phyloP scores from a whole-genome alignment of 1,284 basidiomycete genomes.

The Boletellus deceptivus region DNA sequence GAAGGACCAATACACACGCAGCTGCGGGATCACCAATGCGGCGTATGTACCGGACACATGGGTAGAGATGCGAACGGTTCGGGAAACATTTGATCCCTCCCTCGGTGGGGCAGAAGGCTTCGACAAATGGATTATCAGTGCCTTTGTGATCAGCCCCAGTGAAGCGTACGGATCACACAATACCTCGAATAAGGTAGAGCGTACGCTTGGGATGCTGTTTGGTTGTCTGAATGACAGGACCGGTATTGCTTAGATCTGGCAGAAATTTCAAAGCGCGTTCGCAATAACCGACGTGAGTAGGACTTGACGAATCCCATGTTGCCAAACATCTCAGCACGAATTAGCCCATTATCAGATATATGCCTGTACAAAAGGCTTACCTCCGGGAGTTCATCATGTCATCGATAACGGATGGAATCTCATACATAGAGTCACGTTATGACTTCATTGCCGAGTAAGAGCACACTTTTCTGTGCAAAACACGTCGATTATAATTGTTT shows the following conservation, averaged over 20 bases:
- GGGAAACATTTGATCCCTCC: slow-evolving; percentile 45
- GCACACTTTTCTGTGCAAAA: neutral
- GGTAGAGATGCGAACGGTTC: slow-evolving; percentile 53
- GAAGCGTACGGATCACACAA: slow-evolving; percentile 70
- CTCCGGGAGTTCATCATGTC: slow-evolving; percentile 34
- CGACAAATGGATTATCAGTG: slow-evolving; percentile 57
- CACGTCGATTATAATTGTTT: neutral
- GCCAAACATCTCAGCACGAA: neutral
- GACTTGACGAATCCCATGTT: neutral
- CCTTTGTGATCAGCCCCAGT: slow-evolving; percentile 59
- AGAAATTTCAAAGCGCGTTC: slow-evolving; percentile 62
- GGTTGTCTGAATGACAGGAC: too few relatives aligned
- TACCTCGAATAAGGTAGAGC: slow-evolving; percentile 53
- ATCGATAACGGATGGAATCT: slow-evolving; percentile 71
- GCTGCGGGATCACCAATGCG: slow-evolving; percentile 41
- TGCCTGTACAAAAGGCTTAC: slow-evolving; percentile 21
- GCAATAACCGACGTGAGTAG: slow-evolving; percentile 44
- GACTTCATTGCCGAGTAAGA: slow-evolving; percentile 60
- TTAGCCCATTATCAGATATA: slow-evolving; percentile 26
- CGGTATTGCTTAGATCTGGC: slow-evolving; percentile 55
- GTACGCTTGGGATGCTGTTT: too few relatives aligned
- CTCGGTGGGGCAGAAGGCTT: slow-evolving; percentile 63
- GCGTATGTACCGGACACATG: slow-evolving; percentile 47
- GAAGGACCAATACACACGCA: slow-evolving; percentile 33
- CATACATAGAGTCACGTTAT: slow-evolving; percentile 67